Percentiles rank a stretch among this genome's conserved stretches.
Conservation (phyloP, 805 yeast species). For the Komagataella ulmi region DNA sequence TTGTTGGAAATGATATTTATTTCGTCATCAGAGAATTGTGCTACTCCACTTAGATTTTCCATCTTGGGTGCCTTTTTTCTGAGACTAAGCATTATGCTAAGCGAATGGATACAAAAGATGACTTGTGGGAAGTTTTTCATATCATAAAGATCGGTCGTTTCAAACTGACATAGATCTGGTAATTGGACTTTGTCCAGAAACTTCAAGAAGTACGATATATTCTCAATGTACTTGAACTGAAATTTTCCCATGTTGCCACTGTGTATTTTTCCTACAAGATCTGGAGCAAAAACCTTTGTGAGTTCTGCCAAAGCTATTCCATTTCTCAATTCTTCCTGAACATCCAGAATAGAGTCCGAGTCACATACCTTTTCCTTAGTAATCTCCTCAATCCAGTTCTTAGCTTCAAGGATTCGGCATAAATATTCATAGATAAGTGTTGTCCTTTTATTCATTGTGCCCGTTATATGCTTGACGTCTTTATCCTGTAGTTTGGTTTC, state of each 20-base stretch:
- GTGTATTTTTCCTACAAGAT: slow-evolving; percentile 42
- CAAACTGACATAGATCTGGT: slow-evolving; percentile 84
- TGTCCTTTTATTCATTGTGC: background rate
- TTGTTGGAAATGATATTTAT: slow-evolving; percentile 58
- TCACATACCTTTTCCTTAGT: slow-evolving; percentile 11
- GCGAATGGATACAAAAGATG: slow-evolving; percentile 83
- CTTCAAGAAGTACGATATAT: slow-evolving; percentile 71
- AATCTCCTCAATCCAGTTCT: slow-evolving; percentile 32
- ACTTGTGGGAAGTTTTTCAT: slow-evolving; percentile 88
- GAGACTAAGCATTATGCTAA: slow-evolving; percentile 58
- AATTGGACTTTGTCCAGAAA: slow-evolving; percentile 57
- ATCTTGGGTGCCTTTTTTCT: slow-evolving; percentile 47
- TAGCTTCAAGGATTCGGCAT: slow-evolving; percentile 38
- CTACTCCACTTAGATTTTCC: slow-evolving; percentile 44
- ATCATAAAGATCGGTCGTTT: slow-evolving; percentile 85
- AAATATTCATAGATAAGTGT: slow-evolving; percentile 27
- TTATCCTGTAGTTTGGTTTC: slow-evolving; percentile 12
- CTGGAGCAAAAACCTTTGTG: slow-evolving; percentile 60
- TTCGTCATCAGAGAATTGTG: slow-evolving; percentile 57
- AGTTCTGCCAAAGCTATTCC: slow-evolving; percentile 80
- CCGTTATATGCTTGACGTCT: slow-evolving; percentile 4
- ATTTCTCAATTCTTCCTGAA: slow-evolving; percentile 57
- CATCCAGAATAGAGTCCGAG: slow-evolving; percentile 28
- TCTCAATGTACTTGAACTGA: slow-evolving; percentile 86
- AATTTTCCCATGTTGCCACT: slow-evolving; percentile 32